A percentile compares a stretch with the other conserved stretches of the same genome.
These are phyloP conservation scores for Isabelozyma heimii DNA, from an alignment of 805 yeast genomes.

Conservation along the genomic window DNA sequence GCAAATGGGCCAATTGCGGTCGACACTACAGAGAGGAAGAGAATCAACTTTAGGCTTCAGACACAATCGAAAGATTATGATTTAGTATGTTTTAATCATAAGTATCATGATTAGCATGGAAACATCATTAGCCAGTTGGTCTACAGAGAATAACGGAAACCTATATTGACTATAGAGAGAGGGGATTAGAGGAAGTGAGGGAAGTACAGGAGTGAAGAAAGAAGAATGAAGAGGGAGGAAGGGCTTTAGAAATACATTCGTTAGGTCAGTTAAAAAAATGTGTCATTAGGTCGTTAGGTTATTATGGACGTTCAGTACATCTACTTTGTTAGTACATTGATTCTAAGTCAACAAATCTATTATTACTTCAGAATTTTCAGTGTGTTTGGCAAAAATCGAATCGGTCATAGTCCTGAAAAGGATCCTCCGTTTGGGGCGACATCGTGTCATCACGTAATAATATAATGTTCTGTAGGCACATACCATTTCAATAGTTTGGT, in stretches of 20 bases:
- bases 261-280: not conserved
- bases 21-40: not conserved
- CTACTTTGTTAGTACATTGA: constrained; percentile 3
- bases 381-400: constrained; percentile 65
- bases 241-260: not conserved
- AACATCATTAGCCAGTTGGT: constrained; percentile 45
- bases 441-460: constrained; percentile 54
- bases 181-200: not conserved
- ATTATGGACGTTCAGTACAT: not conserved
- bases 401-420: constrained; percentile 64
- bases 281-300: not conserved
- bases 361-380: constrained; percentile 59
- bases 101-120: constrained; percentile 62
- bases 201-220: not conserved
- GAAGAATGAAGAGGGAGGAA: not conserved
- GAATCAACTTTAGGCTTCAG: constrained; percentile 27
- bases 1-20: not conserved
- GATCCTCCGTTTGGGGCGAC: constrained; percentile 78
- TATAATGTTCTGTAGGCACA: not conserved
- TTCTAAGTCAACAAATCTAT: not conserved
- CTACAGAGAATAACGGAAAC: constrained; percentile 3
- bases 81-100: constrained; percentile 39
- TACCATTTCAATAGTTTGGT: not conserved
- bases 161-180: not conserved
- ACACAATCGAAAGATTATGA: constrained; percentile 27